phyloP scores from a whole-genome alignment of 2,329 filamentous ascomycete genomes.

The Alternaria brassicae region DNA sequence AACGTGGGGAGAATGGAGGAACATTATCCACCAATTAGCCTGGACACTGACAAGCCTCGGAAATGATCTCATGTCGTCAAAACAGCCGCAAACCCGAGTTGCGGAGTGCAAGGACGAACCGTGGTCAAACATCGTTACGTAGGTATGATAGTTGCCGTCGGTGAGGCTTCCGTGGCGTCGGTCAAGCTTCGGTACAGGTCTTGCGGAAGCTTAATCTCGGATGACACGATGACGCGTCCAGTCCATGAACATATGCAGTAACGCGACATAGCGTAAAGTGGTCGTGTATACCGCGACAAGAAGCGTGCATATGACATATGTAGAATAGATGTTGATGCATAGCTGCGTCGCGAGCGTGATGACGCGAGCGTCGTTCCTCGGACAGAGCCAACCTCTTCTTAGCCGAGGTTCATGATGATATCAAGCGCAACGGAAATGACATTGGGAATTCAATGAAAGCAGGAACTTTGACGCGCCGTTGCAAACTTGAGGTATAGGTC shows the following conservation, averaged over 20 bases:
- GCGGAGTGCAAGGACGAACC: background rate
- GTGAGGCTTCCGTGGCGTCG: background rate
- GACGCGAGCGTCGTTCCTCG: background rate
- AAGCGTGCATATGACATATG: background rate
- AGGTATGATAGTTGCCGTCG: background rate
- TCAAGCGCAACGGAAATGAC: background rate
- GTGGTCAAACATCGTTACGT: background rate
- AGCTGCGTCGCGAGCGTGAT: background rate
- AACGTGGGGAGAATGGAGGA: constrained; percentile 23
- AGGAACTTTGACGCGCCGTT: background rate
- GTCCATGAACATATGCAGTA: background rate
- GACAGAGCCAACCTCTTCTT: background rate
- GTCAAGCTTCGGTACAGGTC: constrained; percentile 3
- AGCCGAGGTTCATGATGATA: background rate
- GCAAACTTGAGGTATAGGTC: background rate
- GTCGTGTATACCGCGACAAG: background rate
- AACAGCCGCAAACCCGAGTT: background rate
- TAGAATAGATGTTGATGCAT: background rate
- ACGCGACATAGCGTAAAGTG: background rate
- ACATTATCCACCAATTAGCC: constrained; percentile 33
- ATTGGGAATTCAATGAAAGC: background rate
- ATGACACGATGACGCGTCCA: background rate
- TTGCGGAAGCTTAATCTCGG: constrained; percentile 4
- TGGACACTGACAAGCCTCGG: background rate
- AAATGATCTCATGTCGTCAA: background rate